Conservation (phyloP, 441 rosid genomes). For the Erysimum cheiri region DNA sequence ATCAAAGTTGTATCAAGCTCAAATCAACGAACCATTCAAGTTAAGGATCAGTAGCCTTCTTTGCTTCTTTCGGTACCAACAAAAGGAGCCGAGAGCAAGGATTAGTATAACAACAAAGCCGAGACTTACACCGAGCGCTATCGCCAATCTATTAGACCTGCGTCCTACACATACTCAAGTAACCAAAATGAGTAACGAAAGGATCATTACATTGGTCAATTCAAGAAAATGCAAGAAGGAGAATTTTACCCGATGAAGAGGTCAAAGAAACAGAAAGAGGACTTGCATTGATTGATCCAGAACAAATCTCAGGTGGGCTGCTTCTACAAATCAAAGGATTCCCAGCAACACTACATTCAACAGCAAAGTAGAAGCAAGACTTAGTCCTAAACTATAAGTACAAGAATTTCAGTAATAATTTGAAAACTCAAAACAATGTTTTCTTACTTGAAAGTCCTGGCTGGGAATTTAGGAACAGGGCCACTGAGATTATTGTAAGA, state of each 20-base stretch:
- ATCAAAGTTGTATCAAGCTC: not conserved
- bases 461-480: conserved; percentile 75
- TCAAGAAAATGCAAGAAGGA: not conserved
- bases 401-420: not conserved
- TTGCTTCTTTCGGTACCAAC: conserved; percentile 60
- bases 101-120: conserved; percentile 53
- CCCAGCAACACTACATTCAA: conserved; percentile 70
- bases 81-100: conserved; percentile 53
- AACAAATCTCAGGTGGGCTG: conserved; percentile 62
- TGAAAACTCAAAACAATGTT: conserved; percentile 5
- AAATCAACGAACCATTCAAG: conserved; percentile 57
- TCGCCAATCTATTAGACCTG: conserved; percentile 68
- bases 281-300: conserved; percentile 57
- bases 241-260: conserved; percentile 53
- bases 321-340: conserved; percentile 77
- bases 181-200: not conserved
- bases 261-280: conserved; percentile 60
- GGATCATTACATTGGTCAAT: not conserved
- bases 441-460: conserved; percentile 85
- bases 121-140: conserved; percentile 71
- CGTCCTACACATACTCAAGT: conserved; percentile 51
- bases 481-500: conserved; percentile 92
- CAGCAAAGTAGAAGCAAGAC: conserved; percentile 27
- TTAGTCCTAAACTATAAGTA: conserved; percentile 15
- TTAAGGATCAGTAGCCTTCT: conserved; percentile 52